Base-by-base conservation (phyloP, 306 rosid genomes). In the Datisca glomerata region DNA sequence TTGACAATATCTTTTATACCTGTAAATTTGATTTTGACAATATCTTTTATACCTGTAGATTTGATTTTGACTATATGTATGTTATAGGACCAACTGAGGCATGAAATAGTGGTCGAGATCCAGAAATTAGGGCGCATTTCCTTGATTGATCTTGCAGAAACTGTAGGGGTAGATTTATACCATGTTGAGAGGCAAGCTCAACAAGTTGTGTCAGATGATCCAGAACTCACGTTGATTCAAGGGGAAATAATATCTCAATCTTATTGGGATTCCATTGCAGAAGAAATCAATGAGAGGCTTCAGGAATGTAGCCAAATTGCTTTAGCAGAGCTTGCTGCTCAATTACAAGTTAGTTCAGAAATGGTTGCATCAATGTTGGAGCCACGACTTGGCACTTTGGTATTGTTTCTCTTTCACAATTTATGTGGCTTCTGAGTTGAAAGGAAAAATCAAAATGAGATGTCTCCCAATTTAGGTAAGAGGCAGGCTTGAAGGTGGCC, bases 401-500 rank as follows among this genome's bases (percentile, higher is more conserved):
- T 91, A 65, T 68, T 55, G 57, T 40, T 12, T 49, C 12, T 41
- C 22, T 33, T 9, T 11, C 33, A 11, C 7, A 29, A 12, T 47
- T 57, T 37, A 34, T 43, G 32, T 54, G 42, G 41, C 52, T 65
- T 44, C 57, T 32, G 49, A 40, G 21, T 5, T 15, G 28, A 27
- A 53, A 18, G 55, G 43, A 38, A 21, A 18, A 23, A 17, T 45
- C 64, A 50, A 21, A 55, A 10, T 27, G 27, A 33, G 43, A 16
- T 60, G 18, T 50, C 29, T 22, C 45, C 47, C 59, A 11, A 46
- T 58, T 48, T 62, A 87, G 98, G 94, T 91, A 57, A 78, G 78
- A 76, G 98, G 98, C 21, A 70, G 96, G 74, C 98, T 91, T 59
- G 98, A 91, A 78, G 96, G 92, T 20, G 98, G 98, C 33, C 98